phyloP scores from a whole-genome alignment of 2,329 filamentous ascomycete species.

The Colletotrichum eleusines region DNA sequence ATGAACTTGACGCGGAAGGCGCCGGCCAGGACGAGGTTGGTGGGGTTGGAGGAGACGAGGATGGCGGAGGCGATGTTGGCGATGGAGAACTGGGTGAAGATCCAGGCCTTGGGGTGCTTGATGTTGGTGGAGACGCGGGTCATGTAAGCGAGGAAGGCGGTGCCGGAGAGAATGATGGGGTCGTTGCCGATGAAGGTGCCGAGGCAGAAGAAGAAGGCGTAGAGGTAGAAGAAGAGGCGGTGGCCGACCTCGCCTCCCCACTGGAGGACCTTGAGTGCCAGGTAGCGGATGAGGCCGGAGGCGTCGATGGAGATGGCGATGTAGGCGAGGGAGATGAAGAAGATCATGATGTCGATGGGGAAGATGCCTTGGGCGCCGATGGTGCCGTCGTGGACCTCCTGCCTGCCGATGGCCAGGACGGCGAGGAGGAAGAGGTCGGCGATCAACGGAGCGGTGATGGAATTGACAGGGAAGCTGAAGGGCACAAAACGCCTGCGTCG shows the following conservation, averaged over 20 bases:
- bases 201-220: slow-evolving; percentile 76
- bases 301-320: slow-evolving; percentile 84
- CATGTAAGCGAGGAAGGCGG: slow-evolving; percentile 82
- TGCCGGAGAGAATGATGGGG: slow-evolving; percentile 80
- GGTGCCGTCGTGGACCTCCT: slow-evolving; percentile 77
- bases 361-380: slow-evolving; percentile 74
- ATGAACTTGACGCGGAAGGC: slow-evolving; percentile 80
- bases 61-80: slow-evolving; percentile 82
- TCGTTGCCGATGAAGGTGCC: slow-evolving; percentile 81
- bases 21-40: slow-evolving; percentile 79
- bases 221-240: slow-evolving; percentile 78
- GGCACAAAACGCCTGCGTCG: slow-evolving; percentile 58
- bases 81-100: slow-evolving; percentile 77
- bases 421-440: slow-evolving; percentile 79
- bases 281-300: slow-evolving; percentile 76
- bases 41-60: slow-evolving; percentile 82
- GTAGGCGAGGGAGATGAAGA: slow-evolving; percentile 80
- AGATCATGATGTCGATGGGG: slow-evolving; percentile 79
- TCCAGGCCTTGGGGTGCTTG: slow-evolving; percentile 76
- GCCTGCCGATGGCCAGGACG: slow-evolving; percentile 73
- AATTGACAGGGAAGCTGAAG: slow-evolving; percentile 74
- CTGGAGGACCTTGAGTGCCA: slow-evolving; percentile 78
- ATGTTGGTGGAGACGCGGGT: slow-evolving; percentile 81
- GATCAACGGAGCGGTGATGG: slow-evolving; percentile 77
- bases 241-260: slow-evolving; percentile 76